Evolutionary conservation across 192 early-diverging fungal species (phyloP).

Genomic region (Gaertneriomyces sp.): DNA sequence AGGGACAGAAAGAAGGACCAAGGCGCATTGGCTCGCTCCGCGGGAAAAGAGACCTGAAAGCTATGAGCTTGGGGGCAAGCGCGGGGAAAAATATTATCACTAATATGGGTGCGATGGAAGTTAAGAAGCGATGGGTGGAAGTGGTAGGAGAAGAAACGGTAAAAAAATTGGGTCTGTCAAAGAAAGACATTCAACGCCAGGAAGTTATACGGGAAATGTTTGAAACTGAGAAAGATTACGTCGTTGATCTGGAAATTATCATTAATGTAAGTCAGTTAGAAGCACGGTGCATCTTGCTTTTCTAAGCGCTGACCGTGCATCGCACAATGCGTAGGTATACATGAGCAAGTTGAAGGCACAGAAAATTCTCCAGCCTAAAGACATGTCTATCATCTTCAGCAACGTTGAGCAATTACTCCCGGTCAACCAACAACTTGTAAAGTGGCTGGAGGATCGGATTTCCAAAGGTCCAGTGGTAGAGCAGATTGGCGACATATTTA

Average conservation of each 20-base stretch:
- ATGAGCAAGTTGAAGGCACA: conserved; percentile 37
- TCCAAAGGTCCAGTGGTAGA: conserved; percentile 35
- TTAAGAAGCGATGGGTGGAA: conserved; percentile 42
- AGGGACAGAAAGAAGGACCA: background rate
- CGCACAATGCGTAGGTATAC: conserved; percentile 35
- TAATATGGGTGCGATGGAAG: conserved; percentile 27
- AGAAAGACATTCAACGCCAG: conserved; percentile 78
- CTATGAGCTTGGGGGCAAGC: conserved; percentile 1
- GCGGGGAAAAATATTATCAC: conserved; percentile 15
- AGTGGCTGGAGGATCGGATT: conserved; percentile 35
- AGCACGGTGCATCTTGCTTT: background rate
- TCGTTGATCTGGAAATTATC: conserved; percentile 78
- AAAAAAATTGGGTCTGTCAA: conserved; percentile 55
- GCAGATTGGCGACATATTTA: conserved; percentile 50
- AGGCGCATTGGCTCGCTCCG: background rate
- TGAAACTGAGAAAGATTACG: conserved; percentile 87
- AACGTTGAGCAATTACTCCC: conserved; percentile 49
- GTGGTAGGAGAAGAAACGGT: conserved; percentile 53
- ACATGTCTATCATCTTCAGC: conserved; percentile 50
- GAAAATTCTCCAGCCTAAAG: conserved; percentile 46
- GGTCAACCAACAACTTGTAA: conserved; percentile 43
- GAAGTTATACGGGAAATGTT: conserved; percentile 94
- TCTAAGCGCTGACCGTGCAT: background rate
- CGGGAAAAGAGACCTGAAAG: conserved; percentile 16
- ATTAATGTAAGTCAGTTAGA: conserved; percentile 56